Conservation (phyloP, 2,329 filamentous ascomycete species). For the Clonostachys sp. region DNA sequence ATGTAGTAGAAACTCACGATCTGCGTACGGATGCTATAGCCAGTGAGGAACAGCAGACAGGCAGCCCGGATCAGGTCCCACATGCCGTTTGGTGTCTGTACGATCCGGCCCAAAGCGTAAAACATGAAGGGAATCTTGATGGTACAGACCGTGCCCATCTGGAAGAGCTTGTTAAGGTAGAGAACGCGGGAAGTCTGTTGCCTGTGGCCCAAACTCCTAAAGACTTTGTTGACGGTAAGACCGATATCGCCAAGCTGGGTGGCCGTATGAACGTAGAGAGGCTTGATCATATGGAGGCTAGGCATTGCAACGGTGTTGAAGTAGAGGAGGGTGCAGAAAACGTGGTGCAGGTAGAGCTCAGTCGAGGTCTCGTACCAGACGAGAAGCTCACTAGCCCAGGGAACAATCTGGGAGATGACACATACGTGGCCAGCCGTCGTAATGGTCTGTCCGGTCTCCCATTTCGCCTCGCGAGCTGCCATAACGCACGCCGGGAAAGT, state of each 20-base stretch:
- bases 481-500: conserved; percentile 7
- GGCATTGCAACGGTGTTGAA: conserved; percentile 10
- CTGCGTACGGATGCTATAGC: no score
- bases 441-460: conserved; percentile 11
- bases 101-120: no score
- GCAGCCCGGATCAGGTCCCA: no score
- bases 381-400: conserved; percentile 13
- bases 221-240: conserved; percentile 7
- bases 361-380: conserved; percentile 6
- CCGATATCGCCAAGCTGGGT: conserved; percentile 15
- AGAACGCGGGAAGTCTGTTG: conserved; percentile 9
- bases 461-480: conserved; percentile 10
- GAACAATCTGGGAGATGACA: conserved; percentile 11
- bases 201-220: conserved; percentile 8
- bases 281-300: conserved; percentile 14
- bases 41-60: no score
- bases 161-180: conserved; percentile 5
- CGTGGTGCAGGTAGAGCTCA: conserved; percentile 15
- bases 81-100: no score
- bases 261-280: conserved; percentile 14
- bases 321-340: conserved; percentile 13
- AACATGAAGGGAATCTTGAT: no score
- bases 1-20: no score
- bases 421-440: conserved; percentile 12
- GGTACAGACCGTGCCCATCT: no score